These are phyloP conservation scores for Viola odorata DNA, from an alignment of 345 rosid species.

Conservation along the genomic window DNA sequence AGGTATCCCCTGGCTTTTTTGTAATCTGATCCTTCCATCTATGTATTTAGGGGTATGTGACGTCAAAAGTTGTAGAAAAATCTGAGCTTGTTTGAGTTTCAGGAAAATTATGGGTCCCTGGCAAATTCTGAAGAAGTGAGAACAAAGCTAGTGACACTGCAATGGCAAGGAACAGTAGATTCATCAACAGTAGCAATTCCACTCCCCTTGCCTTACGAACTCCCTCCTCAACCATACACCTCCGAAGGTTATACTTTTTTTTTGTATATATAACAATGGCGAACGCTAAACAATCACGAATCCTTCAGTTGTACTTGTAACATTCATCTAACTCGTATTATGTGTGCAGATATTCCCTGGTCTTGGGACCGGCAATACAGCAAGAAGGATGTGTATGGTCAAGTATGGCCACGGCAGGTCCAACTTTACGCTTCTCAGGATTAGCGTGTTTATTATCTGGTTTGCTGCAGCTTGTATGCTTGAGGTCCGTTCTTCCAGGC, in stretches of 20 bases:
- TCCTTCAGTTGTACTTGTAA: not conserved
- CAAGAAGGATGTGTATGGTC: constrained; percentile 77
- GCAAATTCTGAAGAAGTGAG: constrained; percentile 19
- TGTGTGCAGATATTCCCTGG: constrained; percentile 76
- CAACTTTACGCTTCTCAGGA: constrained; percentile 30
- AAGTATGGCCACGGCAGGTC: constrained; percentile 63
- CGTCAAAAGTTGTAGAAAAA: not conserved
- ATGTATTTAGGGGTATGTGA: not conserved
- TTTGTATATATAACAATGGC: too few relatives aligned
- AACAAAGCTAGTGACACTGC: constrained; percentile 59
- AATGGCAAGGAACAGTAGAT: constrained; percentile 42
- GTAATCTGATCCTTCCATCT: not conserved
- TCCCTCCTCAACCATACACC: constrained; percentile 69
- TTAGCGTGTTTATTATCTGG: constrained; percentile 7
- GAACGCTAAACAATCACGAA: too few relatives aligned
- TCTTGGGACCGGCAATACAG: constrained; percentile 80
- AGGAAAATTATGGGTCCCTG: constrained; percentile 17
- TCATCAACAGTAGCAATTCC: constrained; percentile 41
- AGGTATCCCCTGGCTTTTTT: constrained; percentile 24
- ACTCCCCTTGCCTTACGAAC: constrained; percentile 73
- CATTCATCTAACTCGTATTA: constrained; percentile 5
- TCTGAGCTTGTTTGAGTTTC: constrained; percentile 3
- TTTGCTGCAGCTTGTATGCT: not conserved
- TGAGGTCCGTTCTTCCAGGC: too few relatives aligned
- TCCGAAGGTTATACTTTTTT: constrained; percentile 46